These are phyloP conservation scores for Bauhinia variegata DNA, from an alignment of 306 rosid genomes.

Conservation along the genomic window DNA sequence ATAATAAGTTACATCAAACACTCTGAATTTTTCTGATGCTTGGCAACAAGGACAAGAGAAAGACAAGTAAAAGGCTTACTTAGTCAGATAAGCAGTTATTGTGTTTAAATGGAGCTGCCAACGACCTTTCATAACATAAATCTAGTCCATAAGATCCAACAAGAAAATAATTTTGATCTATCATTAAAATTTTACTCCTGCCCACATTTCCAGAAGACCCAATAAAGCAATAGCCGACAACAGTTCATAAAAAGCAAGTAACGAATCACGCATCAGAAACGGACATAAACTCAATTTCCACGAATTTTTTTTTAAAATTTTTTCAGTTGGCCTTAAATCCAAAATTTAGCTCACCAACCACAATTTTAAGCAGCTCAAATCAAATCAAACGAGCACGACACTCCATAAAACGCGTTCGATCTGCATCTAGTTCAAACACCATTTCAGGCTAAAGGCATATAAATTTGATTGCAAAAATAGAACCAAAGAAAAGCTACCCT, in stretches of 20 bases:
- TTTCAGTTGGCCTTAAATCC: constrained; percentile 12
- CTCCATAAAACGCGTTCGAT: constrained; percentile 19
- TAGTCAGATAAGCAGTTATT: constrained; percentile 8
- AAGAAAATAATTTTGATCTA: not conserved
- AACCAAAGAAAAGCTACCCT: not conserved
- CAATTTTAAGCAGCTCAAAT: constrained; percentile 31
- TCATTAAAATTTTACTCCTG: too few relatives aligned
- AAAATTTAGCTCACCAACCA: constrained; percentile 1
- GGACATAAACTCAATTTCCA: constrained; percentile 8
- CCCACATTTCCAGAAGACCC: not conserved
- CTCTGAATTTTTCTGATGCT: not conserved
- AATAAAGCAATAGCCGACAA: too few relatives aligned
- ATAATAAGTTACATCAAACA: not conserved
- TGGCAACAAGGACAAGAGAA: not conserved
- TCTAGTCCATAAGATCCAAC: constrained; percentile 32
- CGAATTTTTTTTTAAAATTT: not conserved
- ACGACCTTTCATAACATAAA: not conserved
- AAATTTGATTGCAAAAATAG: not conserved
- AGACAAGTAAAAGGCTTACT: not conserved
- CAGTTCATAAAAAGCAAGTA: not conserved
- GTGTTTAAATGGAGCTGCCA: constrained; percentile 8
- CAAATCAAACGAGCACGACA: not conserved
- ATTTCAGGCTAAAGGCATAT: constrained; percentile 1
- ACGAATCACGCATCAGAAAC: not conserved
- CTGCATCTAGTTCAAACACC: constrained; percentile 34